phyloP scores from a whole-genome alignment of 495 filamentous ascomycete genomes.

The Tuber microsphaerosporum region DNA sequence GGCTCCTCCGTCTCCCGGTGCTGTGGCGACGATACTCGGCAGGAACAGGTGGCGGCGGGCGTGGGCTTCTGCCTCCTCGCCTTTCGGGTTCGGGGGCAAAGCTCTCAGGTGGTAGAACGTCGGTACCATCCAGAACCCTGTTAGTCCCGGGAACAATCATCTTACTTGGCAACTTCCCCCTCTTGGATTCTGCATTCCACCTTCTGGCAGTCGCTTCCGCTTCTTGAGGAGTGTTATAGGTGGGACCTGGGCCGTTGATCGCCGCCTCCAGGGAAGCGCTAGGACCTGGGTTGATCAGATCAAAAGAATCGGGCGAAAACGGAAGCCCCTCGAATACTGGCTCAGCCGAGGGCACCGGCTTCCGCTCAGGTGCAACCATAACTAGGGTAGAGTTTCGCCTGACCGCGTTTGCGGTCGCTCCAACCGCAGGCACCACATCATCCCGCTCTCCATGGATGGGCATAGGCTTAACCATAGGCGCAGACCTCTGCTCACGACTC shows the following conservation, averaged over 20 bases:
- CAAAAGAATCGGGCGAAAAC: constrained; percentile 85
- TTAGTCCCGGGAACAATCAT: constrained; percentile 79
- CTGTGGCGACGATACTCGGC: constrained; percentile 34
- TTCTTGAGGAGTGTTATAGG: constrained; percentile 7
- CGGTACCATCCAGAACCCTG: constrained; percentile 80
- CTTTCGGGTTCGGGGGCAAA: constrained; percentile 92
- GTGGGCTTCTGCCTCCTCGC: constrained; percentile 47
- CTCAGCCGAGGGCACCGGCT: constrained; percentile 27
- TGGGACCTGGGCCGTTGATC: constrained; percentile 8
- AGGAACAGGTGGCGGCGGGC: constrained; percentile 33
- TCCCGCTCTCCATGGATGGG: constrained; percentile 39
- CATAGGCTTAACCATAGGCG: constrained; percentile 38
- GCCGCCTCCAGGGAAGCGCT: constrained; percentile 42
- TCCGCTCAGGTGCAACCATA: constrained; percentile 30
- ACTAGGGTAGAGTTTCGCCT: constrained; percentile 33
- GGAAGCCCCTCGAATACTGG: constrained; percentile 52
- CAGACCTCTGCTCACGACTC: constrained; percentile 23
- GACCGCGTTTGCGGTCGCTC: constrained; percentile 9
- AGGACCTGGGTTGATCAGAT: constrained; percentile 59
- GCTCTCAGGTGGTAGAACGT: constrained; percentile 80
- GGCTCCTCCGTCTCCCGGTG: constrained; percentile 23
- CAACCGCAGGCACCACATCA: constrained; percentile 9
- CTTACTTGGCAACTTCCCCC: constrained; percentile 42
- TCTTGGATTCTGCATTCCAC: constrained; percentile 44
- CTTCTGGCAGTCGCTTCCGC: constrained; percentile 17